These are phyloP conservation scores for Sclerotinia glacialis DNA, from an alignment of 2,329 filamentous ascomycete genomes.

Conservation along the genomic window DNA sequence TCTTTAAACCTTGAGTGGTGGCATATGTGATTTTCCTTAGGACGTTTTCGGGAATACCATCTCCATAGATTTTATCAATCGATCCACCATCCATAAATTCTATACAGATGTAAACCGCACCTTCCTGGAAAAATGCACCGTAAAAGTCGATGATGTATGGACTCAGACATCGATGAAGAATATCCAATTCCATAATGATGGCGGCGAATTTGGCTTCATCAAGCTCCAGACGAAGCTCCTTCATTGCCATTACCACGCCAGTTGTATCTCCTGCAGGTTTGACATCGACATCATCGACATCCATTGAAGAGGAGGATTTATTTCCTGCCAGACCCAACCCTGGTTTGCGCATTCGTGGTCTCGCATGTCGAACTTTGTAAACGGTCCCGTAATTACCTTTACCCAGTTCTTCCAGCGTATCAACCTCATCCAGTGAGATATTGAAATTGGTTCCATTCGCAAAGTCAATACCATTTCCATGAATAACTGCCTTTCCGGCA, in stretches of 20 bases:
- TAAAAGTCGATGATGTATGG: slow-evolving; percentile 99
- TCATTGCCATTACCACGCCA: slow-evolving; percentile 96
- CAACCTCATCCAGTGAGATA: slow-evolving; percentile 93
- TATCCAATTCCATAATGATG: slow-evolving; percentile 96
- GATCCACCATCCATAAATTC: slow-evolving; percentile 99
- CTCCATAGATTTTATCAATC: slow-evolving; percentile 90
- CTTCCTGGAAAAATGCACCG: slow-evolving; percentile 97
- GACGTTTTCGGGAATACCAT: slow-evolving; percentile 85
- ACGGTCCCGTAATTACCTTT: slow-evolving; percentile 99
- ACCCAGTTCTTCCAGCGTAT: slow-evolving; percentile 87
- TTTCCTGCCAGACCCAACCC: slow-evolving; percentile 54
- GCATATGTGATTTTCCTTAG: slow-evolving; percentile 86
- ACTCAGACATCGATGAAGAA: slow-evolving; percentile 89
- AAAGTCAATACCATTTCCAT: slow-evolving; percentile 87
- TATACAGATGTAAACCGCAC: slow-evolving; percentile 98
- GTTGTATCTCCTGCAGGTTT: slow-evolving; percentile 43
- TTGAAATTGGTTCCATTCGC: slow-evolving; percentile 83
- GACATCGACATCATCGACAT: slow-evolving; percentile 37
- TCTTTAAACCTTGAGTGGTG: slow-evolving; percentile 87
- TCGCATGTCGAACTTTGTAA: slow-evolving; percentile 89
- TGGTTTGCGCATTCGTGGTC: slow-evolving; percentile 57
- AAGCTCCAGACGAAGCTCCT: slow-evolving; percentile 91
- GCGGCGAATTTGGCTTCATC: slow-evolving; percentile 96
- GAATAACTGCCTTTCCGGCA: slow-evolving; percentile 86
- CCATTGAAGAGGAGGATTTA: slow-evolving; percentile 41